phyloP scores from a whole-genome alignment of 352 stramenopile genomes.

The Pythium vanterpoolii region DNA sequence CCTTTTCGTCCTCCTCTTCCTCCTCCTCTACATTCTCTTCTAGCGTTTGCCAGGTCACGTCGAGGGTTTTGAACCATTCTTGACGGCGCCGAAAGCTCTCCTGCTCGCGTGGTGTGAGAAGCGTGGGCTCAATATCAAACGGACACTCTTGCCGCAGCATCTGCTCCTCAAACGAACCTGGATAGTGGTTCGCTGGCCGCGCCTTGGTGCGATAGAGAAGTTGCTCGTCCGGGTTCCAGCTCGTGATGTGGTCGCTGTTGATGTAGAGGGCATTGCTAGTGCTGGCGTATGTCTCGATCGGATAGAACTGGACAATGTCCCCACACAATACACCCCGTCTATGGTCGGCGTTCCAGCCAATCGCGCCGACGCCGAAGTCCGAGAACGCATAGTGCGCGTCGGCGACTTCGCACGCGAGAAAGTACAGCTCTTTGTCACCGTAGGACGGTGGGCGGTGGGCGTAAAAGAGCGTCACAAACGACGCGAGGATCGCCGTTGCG shows the following conservation, averaged over 20 bases:
- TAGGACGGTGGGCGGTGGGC: constrained; percentile 39
- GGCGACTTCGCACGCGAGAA: constrained; percentile 60
- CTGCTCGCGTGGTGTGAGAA: constrained; percentile 34
- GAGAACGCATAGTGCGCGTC: constrained; percentile 72
- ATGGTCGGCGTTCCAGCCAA: constrained; percentile 38
- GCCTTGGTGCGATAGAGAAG: constrained; percentile 47
- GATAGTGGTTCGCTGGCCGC: constrained; percentile 43
- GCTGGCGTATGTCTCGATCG: constrained; percentile 19
- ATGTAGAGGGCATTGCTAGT: constrained; percentile 43
- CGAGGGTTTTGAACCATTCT: constrained; percentile 27
- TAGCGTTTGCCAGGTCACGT: not conserved
- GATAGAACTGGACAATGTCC: constrained; percentile 56
- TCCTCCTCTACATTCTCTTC: not conserved
- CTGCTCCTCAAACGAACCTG: constrained; percentile 41
- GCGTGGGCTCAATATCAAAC: constrained; percentile 46
- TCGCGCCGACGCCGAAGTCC: constrained; percentile 52
- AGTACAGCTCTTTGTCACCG: constrained; percentile 79
- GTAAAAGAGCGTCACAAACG: constrained; percentile 40
- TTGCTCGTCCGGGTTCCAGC: constrained; percentile 33
- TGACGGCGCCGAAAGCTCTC: constrained; percentile 42
- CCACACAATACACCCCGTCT: constrained; percentile 52
- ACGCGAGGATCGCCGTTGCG: constrained; percentile 57
- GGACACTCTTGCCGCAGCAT: constrained; percentile 48
- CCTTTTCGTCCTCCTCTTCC: not conserved
- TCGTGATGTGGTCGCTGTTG: constrained; percentile 59